Base-by-base conservation (phyloP, 495 filamentous ascomycete species). In the Penicillium paxilli region DNA sequence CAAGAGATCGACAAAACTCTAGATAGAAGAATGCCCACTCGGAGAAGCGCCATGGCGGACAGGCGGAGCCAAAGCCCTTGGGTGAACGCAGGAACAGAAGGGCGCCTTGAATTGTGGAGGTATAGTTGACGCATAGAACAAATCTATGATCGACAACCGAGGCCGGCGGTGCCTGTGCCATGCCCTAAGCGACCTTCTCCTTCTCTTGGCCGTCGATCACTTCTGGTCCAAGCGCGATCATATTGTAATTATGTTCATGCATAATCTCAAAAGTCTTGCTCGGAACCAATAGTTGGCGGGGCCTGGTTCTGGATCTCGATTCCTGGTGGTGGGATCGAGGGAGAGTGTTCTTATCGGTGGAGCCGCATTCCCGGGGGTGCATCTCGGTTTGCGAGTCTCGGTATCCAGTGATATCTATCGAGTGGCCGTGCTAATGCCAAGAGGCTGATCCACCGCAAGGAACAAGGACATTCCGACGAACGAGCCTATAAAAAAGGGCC, bases 311-410 rank as follows among this genome's bases (percentile, higher is more conserved):
- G 17, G 46, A 33, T 57, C 21, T 24, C 32, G 28, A 26, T 25
- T 51, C 54, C 32, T 32, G 54, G 26, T 49, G 21, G 42, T 52
- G 16, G 55, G 48, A 47, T 19, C 23, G 44, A 25, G 17, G 20
- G 41, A 44, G 21, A 19, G 20, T 20, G 21, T 44, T 40, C 52
- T 65, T 68, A 68, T 63, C 62, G 57, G 65, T 59, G 57, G 62
- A 62, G 19, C 56, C 42, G 14, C 42, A 44, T 48, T 50, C 12
- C 42, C 23, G 14, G 51, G 48, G 42, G 10, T 51, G 11, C 26
- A 56, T 49, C 21, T 21, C n/a, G 21, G 21, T 23, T 42, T 23
- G 40, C n/a, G 21, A 23, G 9, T 21, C 12, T 42, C 17, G 2
- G 20, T 48, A 20, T 47, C 49, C 47, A 58, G 46, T 52, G 52